phyloP scores from a whole-genome alignment of 1,139 yeast genomes.

The Cylindricascospora bacillispora region DNA sequence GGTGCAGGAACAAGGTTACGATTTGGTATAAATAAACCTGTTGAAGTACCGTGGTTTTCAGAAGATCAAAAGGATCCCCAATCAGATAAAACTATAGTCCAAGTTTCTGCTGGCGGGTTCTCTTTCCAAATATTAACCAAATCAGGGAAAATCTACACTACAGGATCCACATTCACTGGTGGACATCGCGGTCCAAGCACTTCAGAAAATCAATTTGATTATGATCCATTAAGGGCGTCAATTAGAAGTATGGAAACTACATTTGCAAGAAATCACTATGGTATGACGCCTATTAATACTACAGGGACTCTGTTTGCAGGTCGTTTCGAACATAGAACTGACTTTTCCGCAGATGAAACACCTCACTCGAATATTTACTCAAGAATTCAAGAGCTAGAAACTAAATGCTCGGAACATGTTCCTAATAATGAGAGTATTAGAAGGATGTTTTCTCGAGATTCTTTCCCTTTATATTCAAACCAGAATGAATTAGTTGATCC shows the following conservation, averaged over 20 bases:
- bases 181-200: slow-evolving; percentile 29
- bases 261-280: slow-evolving; percentile 8
- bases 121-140: slow-evolving; percentile 49
- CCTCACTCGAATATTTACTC: slow-evolving; percentile 22
- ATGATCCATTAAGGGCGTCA: slow-evolving; percentile 21
- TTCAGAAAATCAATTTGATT: slow-evolving; percentile 24
- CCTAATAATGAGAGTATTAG: slow-evolving; percentile 19
- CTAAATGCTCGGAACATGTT: slow-evolving; percentile 11
- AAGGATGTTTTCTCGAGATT: slow-evolving; percentile 21
- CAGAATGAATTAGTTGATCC: slow-evolving; percentile 5
- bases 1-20: slow-evolving; percentile 23
- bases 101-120: slow-evolving; percentile 55
- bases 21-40: slow-evolving; percentile 34
- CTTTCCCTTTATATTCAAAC: slow-evolving; percentile 11
- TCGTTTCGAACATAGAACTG: not conserved
- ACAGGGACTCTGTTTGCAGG: slow-evolving; percentile 11
- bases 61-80: slow-evolving; percentile 3
- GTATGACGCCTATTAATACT: slow-evolving; percentile 10
- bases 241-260: slow-evolving; percentile 14
- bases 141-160: slow-evolving; percentile 40
- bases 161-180: slow-evolving; percentile 41
- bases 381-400: slow-evolving; percentile 14
- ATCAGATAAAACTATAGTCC: slow-evolving; percentile 32
- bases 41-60: slow-evolving; percentile 28
- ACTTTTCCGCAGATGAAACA: slow-evolving; percentile 2